phyloP scores from a whole-genome alignment of 2,329 filamentous ascomycete species.

The Diaporthe sp. region DNA sequence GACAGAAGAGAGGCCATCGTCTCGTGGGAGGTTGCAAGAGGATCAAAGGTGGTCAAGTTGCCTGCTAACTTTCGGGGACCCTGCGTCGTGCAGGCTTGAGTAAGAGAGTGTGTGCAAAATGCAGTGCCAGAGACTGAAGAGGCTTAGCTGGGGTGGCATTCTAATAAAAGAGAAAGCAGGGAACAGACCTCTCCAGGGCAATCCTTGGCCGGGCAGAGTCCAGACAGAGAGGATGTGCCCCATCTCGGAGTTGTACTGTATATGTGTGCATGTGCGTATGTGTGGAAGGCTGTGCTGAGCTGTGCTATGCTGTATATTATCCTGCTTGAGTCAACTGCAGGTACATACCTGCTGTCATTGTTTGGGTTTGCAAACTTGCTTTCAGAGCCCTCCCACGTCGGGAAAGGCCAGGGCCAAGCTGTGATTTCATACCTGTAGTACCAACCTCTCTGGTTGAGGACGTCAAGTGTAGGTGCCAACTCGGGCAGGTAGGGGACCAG shows the following conservation, averaged over 20 bases:
- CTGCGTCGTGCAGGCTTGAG: neutral
- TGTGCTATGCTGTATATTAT: neutral
- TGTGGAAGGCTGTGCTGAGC: slow-evolving; percentile 20
- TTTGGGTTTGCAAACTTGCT: slow-evolving; percentile 10
- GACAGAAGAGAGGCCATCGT: neutral
- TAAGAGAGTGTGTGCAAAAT: neutral
- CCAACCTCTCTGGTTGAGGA: neutral
- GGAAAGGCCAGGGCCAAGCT: neutral
- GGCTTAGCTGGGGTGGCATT: slow-evolving; percentile 27
- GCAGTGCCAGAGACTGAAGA: slow-evolving; percentile 14
- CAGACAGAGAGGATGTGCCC: slow-evolving; percentile 20
- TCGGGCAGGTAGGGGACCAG: neutral
- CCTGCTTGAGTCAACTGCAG: slow-evolving; percentile 17
- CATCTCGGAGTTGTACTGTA: slow-evolving; percentile 2
- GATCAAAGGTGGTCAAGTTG: slow-evolving; percentile 17
- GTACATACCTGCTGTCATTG: neutral
- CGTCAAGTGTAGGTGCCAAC: neutral
- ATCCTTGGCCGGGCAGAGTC: slow-evolving; percentile 27
- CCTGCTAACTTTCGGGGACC: slow-evolving; percentile 13
- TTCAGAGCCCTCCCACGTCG: neutral
- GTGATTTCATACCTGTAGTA: neutral
- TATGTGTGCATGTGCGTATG: neutral
- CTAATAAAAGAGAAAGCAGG: slow-evolving; percentile 36
- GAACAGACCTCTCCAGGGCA: slow-evolving; percentile 12
- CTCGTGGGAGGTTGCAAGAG: neutral